Conservation (phyloP, 805 yeast species). For the Kodamaea hsintzibuensis region DNA sequence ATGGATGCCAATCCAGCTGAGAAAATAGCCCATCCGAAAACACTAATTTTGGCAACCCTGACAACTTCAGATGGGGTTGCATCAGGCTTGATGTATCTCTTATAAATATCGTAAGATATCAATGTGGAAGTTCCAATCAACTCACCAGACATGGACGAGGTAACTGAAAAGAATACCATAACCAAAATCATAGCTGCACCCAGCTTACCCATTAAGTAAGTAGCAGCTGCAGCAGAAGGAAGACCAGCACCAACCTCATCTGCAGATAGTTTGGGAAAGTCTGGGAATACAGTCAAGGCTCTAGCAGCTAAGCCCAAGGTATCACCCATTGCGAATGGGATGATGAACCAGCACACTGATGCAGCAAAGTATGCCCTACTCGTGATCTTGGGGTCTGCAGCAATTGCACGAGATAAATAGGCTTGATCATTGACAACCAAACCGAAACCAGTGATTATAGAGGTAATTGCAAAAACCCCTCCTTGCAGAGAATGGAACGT, state of each 20-base stretch:
- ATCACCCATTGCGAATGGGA: conserved; percentile 26
- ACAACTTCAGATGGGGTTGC: conserved; percentile 27
- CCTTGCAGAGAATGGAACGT: conserved; percentile 22
- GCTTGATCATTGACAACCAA: conserved; percentile 25
- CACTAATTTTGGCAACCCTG: conserved; percentile 21
- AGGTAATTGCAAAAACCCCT: conserved; percentile 21
- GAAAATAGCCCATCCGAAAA: conserved; percentile 23
- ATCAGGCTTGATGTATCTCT: conserved; percentile 23
- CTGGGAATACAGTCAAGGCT: conserved; percentile 24
- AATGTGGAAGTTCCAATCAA: conserved; percentile 42
- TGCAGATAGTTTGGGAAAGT: conserved; percentile 18
- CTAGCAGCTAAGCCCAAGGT: conserved; percentile 42
- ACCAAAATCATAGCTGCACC: conserved; percentile 31
- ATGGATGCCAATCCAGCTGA: conserved; percentile 23
- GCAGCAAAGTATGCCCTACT: conserved; percentile 26
- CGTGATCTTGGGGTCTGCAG: conserved; percentile 22
- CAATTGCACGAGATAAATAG: conserved; percentile 27
- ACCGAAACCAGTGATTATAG: conserved; percentile 25
- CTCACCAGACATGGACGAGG: conserved; percentile 44
- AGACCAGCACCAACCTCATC: conserved; percentile 22
- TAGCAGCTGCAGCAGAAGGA: conserved; percentile 21
- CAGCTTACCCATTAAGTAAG: conserved; percentile 25
- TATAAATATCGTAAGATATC: conserved; percentile 26
- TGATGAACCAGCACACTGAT: conserved; percentile 26
- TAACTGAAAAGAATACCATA: conserved; percentile 40